A percentile compares a stretch with the other conserved stretches of the same genome.
These are phyloP conservation scores for Vigna mungo DNA, from an alignment of 306 rosid genomes.

Conservation along the genomic window DNA sequence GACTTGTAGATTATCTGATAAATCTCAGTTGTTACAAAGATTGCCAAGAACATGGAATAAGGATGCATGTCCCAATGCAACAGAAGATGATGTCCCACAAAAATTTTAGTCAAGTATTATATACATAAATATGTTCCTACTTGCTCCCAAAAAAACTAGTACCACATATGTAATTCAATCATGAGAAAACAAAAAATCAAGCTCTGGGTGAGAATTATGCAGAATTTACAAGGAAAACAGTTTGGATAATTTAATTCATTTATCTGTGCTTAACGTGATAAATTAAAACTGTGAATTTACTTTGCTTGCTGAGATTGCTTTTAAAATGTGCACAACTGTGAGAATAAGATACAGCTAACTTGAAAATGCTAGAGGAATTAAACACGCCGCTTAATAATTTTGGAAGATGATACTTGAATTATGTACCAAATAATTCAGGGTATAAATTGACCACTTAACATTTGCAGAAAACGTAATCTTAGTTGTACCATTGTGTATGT, in stretches of 20 bases:
- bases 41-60: conserved; percentile 34
- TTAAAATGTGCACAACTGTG: background rate
- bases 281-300: conserved; percentile 6
- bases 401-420: conserved; percentile 21
- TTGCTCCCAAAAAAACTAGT: background rate
- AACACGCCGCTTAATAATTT: conserved; percentile 36
- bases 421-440: conserved; percentile 5
- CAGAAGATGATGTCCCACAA: conserved; percentile 1
- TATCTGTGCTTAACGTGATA: background rate
- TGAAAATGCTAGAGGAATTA: conserved; percentile 3
- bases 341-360: conserved; percentile 30
- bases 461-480: background rate
- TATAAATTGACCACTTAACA: conserved; percentile 13
- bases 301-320: background rate
- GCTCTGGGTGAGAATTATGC: conserved; percentile 7
- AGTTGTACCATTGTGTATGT: background rate
- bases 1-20: conserved; percentile 81
- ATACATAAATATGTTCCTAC: background rate
- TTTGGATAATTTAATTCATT: conserved; percentile 2
- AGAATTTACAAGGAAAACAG: conserved; percentile 14
- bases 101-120: conserved; percentile 21
- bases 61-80: conserved; percentile 30
- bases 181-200: conserved; percentile 4
- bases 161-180: conserved; percentile 6
- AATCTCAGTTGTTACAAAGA: conserved; percentile 25